A percentile compares a stretch with the other conserved stretches of the same genome.
Evolutionary conservation across 129 eudicot species (phyloP).

Genomic region (Chrysanthemum lavandulifolium): DNA sequence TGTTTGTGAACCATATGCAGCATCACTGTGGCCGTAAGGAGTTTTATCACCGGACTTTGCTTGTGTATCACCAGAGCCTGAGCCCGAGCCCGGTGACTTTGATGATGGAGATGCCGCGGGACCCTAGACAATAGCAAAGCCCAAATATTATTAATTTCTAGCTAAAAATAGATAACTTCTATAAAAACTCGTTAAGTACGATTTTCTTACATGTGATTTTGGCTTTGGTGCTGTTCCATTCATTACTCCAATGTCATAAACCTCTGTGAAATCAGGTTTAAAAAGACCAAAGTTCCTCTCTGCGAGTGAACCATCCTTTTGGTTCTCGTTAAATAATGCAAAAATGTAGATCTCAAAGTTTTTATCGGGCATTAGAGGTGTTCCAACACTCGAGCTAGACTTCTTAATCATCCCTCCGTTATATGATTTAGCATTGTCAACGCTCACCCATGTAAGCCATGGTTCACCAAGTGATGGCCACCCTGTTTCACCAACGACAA

Average conservation of each 20-base stretch:
- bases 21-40: conserved; percentile 9
- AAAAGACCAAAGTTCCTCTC: conserved; percentile 53
- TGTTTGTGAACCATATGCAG: background rate
- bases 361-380: conserved; percentile 56
- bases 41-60: conserved; percentile 11
- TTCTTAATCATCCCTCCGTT: conserved; percentile 43
- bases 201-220: conserved; percentile 23
- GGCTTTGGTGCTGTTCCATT: conserved; percentile 32
- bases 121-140: conserved; percentile 27
- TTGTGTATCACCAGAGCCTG: conserved; percentile 10
- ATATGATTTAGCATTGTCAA: conserved; percentile 45
- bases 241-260: conserved; percentile 45
- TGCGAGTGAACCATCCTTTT: conserved; percentile 41
- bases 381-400: conserved; percentile 34
- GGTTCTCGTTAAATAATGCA: conserved; percentile 55
- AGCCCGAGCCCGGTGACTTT: background rate
- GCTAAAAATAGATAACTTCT: background rate
- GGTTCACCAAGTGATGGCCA: conserved; percentile 72
- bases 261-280: conserved; percentile 45
- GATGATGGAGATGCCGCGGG: conserved; percentile 33
- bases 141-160: background rate
- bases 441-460: conserved; percentile 36
- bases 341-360: conserved; percentile 51
- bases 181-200: background rate
- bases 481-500: conserved; percentile 62